Evolutionary conservation across 371 early-diverging fungal species (phyloP), one percentile per base, ranked within the genome.

Genomic region (Mortierella sp.): DNA sequence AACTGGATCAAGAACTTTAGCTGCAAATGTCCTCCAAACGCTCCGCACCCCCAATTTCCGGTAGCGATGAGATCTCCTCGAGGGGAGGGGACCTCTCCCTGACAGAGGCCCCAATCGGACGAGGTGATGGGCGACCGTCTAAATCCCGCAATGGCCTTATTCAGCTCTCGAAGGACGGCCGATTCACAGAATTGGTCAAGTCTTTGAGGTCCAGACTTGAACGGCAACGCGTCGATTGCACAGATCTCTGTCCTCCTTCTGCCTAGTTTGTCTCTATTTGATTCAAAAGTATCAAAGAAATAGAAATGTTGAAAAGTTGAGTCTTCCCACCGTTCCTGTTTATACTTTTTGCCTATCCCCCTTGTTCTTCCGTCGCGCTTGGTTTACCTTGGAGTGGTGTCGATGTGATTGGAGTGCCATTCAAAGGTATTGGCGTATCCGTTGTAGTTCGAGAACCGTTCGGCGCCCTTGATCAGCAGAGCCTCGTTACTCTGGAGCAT

Each of bases 11-110:
- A 37, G 29, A 84, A 76, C 77, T 91, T 91, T 19, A 90, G 79
- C 43, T 91, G 85, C 22, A 79, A 48, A 70, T 90, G 86, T 0
- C 92, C 92, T 43, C 87, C 85, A 79, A 91, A 91, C n/a, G 91
- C 92, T 4, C 92, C 92, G 68, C 92, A 91, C 10, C 91, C 91
- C 86, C 79, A 81, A 40, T 86, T 86, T 37, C 88, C 81, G 29
- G 81, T 81, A 10, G 81, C 81, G 63, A 81, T 77, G 34, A 45
- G 19, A 0, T 73, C 61, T 2, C 47, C n/a, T 8, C 31, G 76
- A 26, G 76, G 53, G 8, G 64, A 19, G 26, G 66, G 73, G 14
- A 0, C 34, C 41, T 82, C 79, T 44, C 65, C 72, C 16, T 70
- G 68, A 40, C 74, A 74, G n/a, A 75, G 63, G 0, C 83, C 83